These are phyloP conservation scores for Boletus insuetus DNA, from an alignment of 768 basidiomycete genomes.

Conservation along the genomic window DNA sequence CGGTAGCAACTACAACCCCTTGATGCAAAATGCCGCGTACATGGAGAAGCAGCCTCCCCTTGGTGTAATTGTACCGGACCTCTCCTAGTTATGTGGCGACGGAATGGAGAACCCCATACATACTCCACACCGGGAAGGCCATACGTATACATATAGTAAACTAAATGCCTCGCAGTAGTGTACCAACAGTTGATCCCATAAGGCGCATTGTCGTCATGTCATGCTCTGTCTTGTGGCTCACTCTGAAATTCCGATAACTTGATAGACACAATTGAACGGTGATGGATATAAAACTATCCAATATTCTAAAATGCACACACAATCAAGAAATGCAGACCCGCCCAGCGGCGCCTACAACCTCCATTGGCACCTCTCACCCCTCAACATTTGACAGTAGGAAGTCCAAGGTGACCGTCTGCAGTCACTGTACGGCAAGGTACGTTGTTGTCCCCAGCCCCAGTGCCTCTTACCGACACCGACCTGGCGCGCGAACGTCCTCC, in stretches of 20 bases:
- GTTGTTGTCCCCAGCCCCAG: neutral
- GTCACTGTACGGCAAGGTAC: neutral
- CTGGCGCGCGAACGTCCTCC: slow-evolving; percentile 3
- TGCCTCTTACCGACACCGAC: slow-evolving; percentile 1
- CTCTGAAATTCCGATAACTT: too few species aligned
- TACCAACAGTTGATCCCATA: too few species aligned
- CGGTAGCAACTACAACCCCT: slow-evolving; percentile 15
- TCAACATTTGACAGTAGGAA: neutral
- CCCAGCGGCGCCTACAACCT: neutral
- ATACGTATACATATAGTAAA: neutral
- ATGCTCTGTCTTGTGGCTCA: too few species aligned
- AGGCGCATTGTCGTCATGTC: too few species aligned
- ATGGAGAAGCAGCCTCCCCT: slow-evolving; percentile 19
- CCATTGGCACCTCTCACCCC: neutral
- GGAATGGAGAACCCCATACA: neutral
- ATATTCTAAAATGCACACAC: neutral
- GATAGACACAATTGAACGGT: neutral
- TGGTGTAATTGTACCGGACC: slow-evolving; percentile 5
- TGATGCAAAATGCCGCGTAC: slow-evolving; percentile 13
- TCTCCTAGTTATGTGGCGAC: neutral
- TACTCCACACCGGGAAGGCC: neutral
- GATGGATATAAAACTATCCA: neutral
- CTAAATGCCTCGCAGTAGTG: neutral
- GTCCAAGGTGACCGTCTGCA: neutral
- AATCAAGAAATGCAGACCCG: neutral